Conservation (phyloP, 192 early-diverging fungal species). For the Backusella morwellensis region DNA sequence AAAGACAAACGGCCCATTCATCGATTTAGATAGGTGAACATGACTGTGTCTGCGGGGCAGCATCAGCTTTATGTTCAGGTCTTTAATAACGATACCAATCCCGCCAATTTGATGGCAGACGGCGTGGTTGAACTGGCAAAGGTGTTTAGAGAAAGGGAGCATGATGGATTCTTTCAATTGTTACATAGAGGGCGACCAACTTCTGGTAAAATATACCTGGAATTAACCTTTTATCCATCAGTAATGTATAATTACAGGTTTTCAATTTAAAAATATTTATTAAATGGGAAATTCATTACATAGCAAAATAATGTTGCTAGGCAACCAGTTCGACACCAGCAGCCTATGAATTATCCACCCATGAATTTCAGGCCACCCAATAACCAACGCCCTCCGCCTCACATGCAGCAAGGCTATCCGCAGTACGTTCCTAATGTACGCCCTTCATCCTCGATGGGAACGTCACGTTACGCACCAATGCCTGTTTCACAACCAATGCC, state of each 20-base stretch:
- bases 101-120: constrained; percentile 7
- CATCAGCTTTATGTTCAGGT: constrained; percentile 1
- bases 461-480: background rate
- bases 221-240: constrained; percentile 13
- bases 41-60: background rate
- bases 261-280: background rate
- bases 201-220: constrained; percentile 6
- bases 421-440: background rate
- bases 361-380: background rate
- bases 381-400: background rate
- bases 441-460: constrained; percentile 1
- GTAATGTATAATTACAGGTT: background rate
- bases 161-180: constrained; percentile 9
- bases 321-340: constrained; percentile 7
- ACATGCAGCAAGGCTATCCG: background rate
- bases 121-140: background rate
- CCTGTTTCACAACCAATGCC: background rate
- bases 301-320: background rate
- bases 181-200: background rate
- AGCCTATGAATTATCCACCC: background rate
- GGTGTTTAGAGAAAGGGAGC: constrained; percentile 6
- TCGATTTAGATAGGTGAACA: constrained; percentile 11
- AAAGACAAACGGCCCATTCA: background rate
- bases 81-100: constrained; percentile 5
- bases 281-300: background rate